Evolutionary conservation across 148 eudicot genomes (phyloP).

Genomic region (Arctostaphylos glauca): DNA sequence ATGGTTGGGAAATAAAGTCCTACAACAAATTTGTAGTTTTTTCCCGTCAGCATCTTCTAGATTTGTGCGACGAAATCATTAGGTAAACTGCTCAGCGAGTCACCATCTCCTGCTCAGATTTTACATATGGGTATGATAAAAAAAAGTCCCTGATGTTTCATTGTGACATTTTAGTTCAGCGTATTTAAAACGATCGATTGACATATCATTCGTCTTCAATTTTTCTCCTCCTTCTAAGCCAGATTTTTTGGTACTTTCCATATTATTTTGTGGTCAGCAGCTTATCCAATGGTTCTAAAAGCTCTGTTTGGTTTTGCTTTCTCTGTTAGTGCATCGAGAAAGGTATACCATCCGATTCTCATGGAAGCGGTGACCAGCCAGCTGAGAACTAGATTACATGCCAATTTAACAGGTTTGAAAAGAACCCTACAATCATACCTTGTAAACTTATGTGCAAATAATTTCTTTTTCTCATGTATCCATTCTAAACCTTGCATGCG

Average conservation of each 20-base stretch:
- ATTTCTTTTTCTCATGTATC: neutral
- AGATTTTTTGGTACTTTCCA: neutral
- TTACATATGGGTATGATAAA: neutral
- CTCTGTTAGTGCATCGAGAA: constrained; percentile 72
- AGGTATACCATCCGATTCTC: constrained; percentile 56
- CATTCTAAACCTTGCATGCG: neutral
- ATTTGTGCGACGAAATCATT: neutral
- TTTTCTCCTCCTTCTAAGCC: neutral
- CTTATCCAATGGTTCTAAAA: neutral
- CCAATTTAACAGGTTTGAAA: constrained; percentile 14
- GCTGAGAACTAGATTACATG: constrained; percentile 26
- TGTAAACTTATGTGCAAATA: neutral
- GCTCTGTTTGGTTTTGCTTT: neutral
- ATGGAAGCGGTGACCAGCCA: constrained; percentile 27
- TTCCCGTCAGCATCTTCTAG: neutral
- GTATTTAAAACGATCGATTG: neutral
- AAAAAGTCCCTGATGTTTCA: neutral
- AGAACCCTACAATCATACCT: neutral
- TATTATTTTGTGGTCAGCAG: neutral
- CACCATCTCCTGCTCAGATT: neutral
- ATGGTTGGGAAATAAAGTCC: neutral
- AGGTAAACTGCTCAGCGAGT: neutral
- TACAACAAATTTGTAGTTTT: neutral
- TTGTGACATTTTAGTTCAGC: neutral
- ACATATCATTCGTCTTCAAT: neutral